These are phyloP conservation scores for Cucumis melo DNA, from an alignment of 306 rosid genomes.

Conservation along the genomic window DNA sequence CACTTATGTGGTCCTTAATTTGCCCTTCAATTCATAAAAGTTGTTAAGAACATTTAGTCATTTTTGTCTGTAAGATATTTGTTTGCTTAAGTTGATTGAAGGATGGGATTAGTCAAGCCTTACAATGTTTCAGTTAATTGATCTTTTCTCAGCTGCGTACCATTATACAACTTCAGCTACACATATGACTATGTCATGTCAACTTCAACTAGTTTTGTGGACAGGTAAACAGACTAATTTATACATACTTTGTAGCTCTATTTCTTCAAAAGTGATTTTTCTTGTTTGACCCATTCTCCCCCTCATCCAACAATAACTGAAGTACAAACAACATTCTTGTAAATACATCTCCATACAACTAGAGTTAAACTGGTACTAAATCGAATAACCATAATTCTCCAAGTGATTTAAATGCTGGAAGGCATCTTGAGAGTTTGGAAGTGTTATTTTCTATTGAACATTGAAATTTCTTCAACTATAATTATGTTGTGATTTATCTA, in stretches of 20 bases:
- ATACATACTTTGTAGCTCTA: neutral
- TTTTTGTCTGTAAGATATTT: neutral
- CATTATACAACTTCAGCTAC: slow-evolving; percentile 91
- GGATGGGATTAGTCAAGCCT: slow-evolving; percentile 15
- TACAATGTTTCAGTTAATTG: slow-evolving; percentile 50
- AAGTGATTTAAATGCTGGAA: neutral
- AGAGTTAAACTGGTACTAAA: neutral
- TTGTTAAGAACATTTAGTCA: neutral
- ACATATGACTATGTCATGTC: slow-evolving; percentile 83
- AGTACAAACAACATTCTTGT: neutral
- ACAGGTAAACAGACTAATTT: slow-evolving; percentile 46
- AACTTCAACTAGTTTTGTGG: slow-evolving; percentile 77
- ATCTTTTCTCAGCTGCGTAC: slow-evolving; percentile 88
- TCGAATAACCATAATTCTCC: neutral
- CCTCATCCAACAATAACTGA: neutral
- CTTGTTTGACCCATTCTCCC: neutral
- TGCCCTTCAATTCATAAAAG: neutral
- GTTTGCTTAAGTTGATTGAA: neutral
- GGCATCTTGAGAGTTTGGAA: neutral
- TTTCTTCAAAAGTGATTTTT: neutral
- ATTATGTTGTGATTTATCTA: neutral
- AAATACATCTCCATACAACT: neutral
- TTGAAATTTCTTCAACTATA: neutral
- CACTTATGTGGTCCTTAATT: neutral
- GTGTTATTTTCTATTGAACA: neutral